phyloP scores from a whole-genome alignment of 1,139 yeast genomes.

The Zygotorulaspora mrakii region DNA sequence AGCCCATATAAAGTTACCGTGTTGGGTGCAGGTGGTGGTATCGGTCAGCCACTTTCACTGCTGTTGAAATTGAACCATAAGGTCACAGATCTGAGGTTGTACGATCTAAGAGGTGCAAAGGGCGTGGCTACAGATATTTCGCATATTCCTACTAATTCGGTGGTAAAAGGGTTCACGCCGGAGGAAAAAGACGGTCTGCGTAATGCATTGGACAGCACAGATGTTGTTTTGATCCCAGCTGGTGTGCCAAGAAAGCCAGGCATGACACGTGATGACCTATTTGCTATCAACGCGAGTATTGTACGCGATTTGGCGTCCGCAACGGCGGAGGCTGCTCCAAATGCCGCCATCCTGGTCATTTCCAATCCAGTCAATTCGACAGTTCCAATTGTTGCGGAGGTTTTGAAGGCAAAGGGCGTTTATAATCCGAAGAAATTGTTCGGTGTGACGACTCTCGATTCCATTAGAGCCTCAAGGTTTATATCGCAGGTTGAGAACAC shows the following conservation, averaged over 20 bases:
- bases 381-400: slow-evolving; percentile 96
- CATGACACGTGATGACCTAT: slow-evolving; percentile 97
- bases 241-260: slow-evolving; percentile 99
- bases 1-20: slow-evolving; percentile 81
- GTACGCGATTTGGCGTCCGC: slow-evolving; percentile 90
- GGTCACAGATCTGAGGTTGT: slow-evolving; percentile 80
- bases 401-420: slow-evolving; percentile 77
- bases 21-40: slow-evolving; percentile 97
- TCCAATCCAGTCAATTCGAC: slow-evolving; percentile 99
- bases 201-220: slow-evolving; percentile 72
- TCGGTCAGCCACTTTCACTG: slow-evolving; percentile 95
- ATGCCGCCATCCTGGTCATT: slow-evolving; percentile 82
- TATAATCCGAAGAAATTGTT: slow-evolving; percentile 89
- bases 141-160: slow-evolving; percentile 87
- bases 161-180: slow-evolving; percentile 79
- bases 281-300: slow-evolving; percentile 95
- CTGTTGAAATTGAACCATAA: slow-evolving; percentile 82
- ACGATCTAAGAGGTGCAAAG: slow-evolving; percentile 90
- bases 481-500: slow-evolving; percentile 51
- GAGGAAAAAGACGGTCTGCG: slow-evolving; percentile 69
- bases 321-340: slow-evolving; percentile 80
- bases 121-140: slow-evolving; percentile 97
- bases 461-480: slow-evolving; percentile 90
- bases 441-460: slow-evolving; percentile 97
- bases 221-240: slow-evolving; percentile 92